Conservation (phyloP, 345 rosid genomes). For the Carallia brachiata region DNA sequence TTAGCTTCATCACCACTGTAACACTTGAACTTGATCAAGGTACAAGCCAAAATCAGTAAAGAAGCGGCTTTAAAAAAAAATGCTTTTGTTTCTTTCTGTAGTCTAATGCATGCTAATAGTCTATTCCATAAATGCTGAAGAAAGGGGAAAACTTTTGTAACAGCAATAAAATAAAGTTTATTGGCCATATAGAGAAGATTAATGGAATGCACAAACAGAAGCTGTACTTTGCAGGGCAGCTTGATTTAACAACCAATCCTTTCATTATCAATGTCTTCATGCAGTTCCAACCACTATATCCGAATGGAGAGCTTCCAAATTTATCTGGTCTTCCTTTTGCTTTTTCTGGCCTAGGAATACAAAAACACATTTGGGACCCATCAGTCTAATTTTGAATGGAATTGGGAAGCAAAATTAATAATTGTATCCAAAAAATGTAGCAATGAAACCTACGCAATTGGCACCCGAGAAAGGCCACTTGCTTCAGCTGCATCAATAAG, state of each 20-base stretch:
- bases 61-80: no score
- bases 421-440: constrained; percentile 6
- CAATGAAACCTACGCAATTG: constrained; percentile 55
- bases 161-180: neutral
- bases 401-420: neutral
- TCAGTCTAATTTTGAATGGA: constrained; percentile 7
- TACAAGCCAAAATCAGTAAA: no score
- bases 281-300: constrained; percentile 97
- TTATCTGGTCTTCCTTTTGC: constrained; percentile 68
- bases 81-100: no score
- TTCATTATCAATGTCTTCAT: constrained; percentile 74
- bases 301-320: constrained; percentile 54
- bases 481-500: constrained; percentile 94
- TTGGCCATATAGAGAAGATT: constrained; percentile 2
- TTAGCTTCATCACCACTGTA: no score
- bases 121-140: no score
- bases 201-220: constrained; percentile 3
- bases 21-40: no score
- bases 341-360: constrained; percentile 67
- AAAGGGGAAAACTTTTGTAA: neutral
- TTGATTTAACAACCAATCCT: constrained; percentile 85
- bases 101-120: no score
- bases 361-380: constrained; percentile 13
- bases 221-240: constrained; percentile 89
- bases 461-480: constrained; percentile 82